These are phyloP conservation scores for Graphilbum sp. DNA, from an alignment of 2,329 filamentous ascomycete species.

Conservation along the genomic window DNA sequence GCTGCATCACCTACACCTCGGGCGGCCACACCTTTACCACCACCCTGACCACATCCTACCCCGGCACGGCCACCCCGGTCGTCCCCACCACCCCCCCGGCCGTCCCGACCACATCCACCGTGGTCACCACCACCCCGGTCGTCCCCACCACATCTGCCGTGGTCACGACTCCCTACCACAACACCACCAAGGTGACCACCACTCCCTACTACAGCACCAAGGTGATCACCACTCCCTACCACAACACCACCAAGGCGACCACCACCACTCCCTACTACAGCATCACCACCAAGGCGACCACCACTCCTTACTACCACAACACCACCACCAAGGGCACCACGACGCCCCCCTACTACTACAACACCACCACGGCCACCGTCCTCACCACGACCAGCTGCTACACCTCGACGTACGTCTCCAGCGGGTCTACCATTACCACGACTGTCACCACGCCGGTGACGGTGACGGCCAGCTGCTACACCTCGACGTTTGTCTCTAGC, in stretches of 20 bases:
- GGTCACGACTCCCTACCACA: too few relatives aligned
- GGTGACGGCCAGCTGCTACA: neutral
- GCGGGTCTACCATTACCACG: neutral
- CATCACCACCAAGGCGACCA: too few relatives aligned
- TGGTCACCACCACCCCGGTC: neutral
- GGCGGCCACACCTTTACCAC: neutral
- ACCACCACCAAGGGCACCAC: too few relatives aligned
- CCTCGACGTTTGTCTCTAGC: neutral
- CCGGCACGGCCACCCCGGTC: neutral
- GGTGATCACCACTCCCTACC: too few relatives aligned
- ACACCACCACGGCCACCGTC: neutral
- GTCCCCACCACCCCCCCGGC: neutral
- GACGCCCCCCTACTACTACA: neutral
- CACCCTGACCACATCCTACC: neutral
- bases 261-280: too few relatives aligned
- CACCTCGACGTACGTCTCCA: too few relatives aligned
- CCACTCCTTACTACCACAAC: too few relatives aligned
- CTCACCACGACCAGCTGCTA: too few relatives aligned
- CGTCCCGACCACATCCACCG: neutral
- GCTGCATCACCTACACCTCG: conserved; percentile 1
- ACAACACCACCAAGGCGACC: too few relatives aligned
- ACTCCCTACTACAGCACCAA: too few relatives aligned
- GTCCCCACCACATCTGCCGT: neutral
- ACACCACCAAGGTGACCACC: too few relatives aligned
- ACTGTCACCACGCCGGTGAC: neutral